Evolutionary conservation across 1,139 yeast species (phyloP).

Genomic region (Yamadazyma taylorii): DNA sequence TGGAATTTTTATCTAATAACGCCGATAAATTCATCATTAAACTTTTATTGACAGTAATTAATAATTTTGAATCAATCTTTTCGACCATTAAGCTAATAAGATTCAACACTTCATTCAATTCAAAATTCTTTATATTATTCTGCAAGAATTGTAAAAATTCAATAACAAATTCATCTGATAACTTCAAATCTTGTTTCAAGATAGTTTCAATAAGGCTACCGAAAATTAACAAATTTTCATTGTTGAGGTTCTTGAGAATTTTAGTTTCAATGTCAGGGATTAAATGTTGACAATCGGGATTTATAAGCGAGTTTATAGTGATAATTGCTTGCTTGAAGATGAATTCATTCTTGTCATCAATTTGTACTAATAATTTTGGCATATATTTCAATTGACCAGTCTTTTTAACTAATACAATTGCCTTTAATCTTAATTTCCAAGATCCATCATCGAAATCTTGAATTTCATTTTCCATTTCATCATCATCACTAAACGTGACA

Average conservation of each 20-base stretch:
- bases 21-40: conserved; percentile 10
- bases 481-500: conserved; percentile 42
- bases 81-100: conserved; percentile 9
- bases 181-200: conserved; percentile 1
- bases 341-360: conserved; percentile 40
- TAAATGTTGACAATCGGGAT: conserved; percentile 1
- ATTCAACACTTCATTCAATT: conserved; percentile 15
- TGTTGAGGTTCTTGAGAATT: conserved; percentile 11
- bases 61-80: conserved; percentile 1
- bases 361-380: conserved; percentile 9
- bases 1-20: conserved; percentile 10
- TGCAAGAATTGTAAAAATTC: conserved; percentile 12
- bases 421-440: conserved; percentile 66
- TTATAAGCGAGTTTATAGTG: conserved; percentile 16
- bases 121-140: conserved; percentile 13
- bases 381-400: conserved; percentile 5
- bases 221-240: conserved; percentile 12
- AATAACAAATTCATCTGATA: conserved; percentile 9
- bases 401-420: conserved; percentile 44
- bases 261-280: conserved; percentile 10
- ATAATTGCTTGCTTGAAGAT: conserved; percentile 41
- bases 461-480: conserved; percentile 28
- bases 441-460: conserved; percentile 53
- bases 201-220: conserved; percentile 12
- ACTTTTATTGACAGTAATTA: conserved; percentile 4